phyloP scores from a whole-genome alignment of 805 yeast genomes.

The Pichia nanzhaoensis region DNA sequence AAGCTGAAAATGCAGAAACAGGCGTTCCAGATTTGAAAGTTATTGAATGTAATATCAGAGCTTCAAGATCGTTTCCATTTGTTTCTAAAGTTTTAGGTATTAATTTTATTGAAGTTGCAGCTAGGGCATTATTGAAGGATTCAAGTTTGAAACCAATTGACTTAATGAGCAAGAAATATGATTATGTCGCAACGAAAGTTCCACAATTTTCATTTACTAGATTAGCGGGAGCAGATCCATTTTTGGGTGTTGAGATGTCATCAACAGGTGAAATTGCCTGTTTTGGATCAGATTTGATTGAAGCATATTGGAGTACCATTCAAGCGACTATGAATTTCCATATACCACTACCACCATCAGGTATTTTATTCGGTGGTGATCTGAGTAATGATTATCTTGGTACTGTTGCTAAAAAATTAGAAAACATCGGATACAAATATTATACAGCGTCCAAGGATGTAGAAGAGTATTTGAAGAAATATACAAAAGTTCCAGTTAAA shows the following conservation, averaged over 20 bases:
- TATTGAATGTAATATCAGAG: slow-evolving; percentile 97
- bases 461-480: slow-evolving; percentile 55
- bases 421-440: slow-evolving; percentile 72
- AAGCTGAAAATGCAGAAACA: slow-evolving; percentile 53
- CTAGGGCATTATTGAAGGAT: slow-evolving; percentile 72
- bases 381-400: slow-evolving; percentile 63
- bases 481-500: slow-evolving; percentile 42
- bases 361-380: slow-evolving; percentile 94
- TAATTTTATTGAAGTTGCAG: slow-evolving; percentile 93
- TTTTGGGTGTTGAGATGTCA: slow-evolving; percentile 98
- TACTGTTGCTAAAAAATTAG: slow-evolving; percentile 60
- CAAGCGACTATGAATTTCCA: slow-evolving; percentile 97
- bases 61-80: slow-evolving; percentile 98
- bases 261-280: slow-evolving; percentile 99
- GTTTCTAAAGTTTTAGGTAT: slow-evolving; percentile 94
- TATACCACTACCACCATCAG: slow-evolving; percentile 84
- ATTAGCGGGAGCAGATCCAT: slow-evolving; percentile 98
- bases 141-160: slow-evolving; percentile 74
- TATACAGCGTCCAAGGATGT: slow-evolving; percentile 72
- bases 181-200: slow-evolving; percentile 92
- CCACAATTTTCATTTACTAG: slow-evolving; percentile 99
- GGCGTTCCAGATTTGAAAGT: slow-evolving; percentile 73
- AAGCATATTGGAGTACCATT: slow-evolving; percentile 97
- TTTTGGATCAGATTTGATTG: slow-evolving; percentile 77
- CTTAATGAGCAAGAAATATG: slow-evolving; percentile 68